phyloP scores from a whole-genome alignment of 768 basidiomycete species.

The Boletus fagicola region DNA sequence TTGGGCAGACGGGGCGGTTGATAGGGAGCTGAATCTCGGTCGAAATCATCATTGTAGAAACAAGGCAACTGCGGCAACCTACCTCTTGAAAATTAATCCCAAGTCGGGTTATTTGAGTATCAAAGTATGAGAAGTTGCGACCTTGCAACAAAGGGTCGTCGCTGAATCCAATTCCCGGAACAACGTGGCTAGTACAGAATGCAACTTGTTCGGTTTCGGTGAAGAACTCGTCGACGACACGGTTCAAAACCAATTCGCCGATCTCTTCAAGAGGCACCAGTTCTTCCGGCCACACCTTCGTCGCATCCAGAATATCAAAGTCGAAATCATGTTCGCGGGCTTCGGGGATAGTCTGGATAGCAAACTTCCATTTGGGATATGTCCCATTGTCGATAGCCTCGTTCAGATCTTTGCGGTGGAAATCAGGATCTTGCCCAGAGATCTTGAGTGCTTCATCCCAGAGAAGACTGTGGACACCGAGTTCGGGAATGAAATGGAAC shows the following conservation, averaged over 20 bases:
- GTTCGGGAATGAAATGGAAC: conserved; percentile 79
- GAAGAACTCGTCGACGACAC: conserved; percentile 73
- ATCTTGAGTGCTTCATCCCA: conserved; percentile 94
- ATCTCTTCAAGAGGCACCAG: conserved; percentile 73
- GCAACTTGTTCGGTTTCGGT: conserved; percentile 87
- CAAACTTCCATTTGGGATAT: conserved; percentile 77
- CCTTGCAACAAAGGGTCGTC: conserved; percentile 82
- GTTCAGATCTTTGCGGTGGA: conserved; percentile 81
- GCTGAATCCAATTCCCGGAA: conserved; percentile 68
- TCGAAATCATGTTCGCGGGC: conserved; percentile 77
- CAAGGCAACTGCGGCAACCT: conserved; percentile 1
- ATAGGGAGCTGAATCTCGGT: conserved; percentile 61
- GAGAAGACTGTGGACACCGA: conserved; percentile 77
- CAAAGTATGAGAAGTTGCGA: conserved; percentile 84
- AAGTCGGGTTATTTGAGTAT: conserved; percentile 78
- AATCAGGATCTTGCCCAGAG: conserved; percentile 83
- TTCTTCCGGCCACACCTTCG: conserved; percentile 85
- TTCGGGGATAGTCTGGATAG: conserved; percentile 62
- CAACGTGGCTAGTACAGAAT: conserved; percentile 67
- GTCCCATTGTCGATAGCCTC: conserved; percentile 76
- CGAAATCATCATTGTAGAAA: neutral
- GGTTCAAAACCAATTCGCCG: conserved; percentile 69
- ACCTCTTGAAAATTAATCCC: conserved; percentile 79
- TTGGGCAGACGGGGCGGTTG: conserved; percentile 76
- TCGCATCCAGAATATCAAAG: conserved; percentile 85